Percentiles rank a stretch among this genome's conserved stretches.
Evolutionary conservation across 495 filamentous ascomycete genomes (phyloP).

Genomic region (Sordaria brevicollis): DNA sequence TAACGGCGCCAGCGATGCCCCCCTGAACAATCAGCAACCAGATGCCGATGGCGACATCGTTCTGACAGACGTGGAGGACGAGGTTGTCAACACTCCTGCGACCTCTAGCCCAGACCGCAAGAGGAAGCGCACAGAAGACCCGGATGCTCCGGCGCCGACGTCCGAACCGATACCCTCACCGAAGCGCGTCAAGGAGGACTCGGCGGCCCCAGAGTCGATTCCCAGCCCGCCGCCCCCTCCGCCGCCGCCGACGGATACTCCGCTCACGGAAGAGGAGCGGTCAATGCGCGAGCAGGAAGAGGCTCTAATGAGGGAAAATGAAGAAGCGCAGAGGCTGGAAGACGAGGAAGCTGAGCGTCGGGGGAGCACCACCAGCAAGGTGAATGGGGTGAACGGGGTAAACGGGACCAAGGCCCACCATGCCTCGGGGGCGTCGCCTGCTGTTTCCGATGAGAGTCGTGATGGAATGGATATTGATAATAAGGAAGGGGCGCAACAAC

Average conservation of each 20-base stretch:
- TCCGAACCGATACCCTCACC: conserved; percentile 33
- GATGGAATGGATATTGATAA: background rate
- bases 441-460: background rate
- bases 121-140: conserved; percentile 48
- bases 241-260: conserved; percentile 23
- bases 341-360: conserved; percentile 19
- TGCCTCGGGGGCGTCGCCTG: background rate
- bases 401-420: background rate
- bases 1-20: conserved; percentile 13
- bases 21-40: conserved; percentile 13
- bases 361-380: background rate
- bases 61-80: conserved; percentile 30
- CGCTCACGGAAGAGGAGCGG: conserved; percentile 24
- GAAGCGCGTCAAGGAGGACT: conserved; percentile 41
- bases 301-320: conserved; percentile 26
- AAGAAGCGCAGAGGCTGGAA: conserved; percentile 31
- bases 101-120: conserved; percentile 37
- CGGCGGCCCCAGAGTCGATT: conserved; percentile 4
- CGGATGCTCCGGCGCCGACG: conserved; percentile 19
- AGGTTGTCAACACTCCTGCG: conserved; percentile 32
- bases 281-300: conserved; percentile 34
- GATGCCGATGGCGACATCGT: conserved; percentile 15
- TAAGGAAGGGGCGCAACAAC: background rate
- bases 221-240: conserved; percentile 37
- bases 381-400: background rate